These are phyloP conservation scores for Chaetothyriales sp. DNA, from an alignment of 2,329 filamentous ascomycete genomes.

Conservation along the genomic window DNA sequence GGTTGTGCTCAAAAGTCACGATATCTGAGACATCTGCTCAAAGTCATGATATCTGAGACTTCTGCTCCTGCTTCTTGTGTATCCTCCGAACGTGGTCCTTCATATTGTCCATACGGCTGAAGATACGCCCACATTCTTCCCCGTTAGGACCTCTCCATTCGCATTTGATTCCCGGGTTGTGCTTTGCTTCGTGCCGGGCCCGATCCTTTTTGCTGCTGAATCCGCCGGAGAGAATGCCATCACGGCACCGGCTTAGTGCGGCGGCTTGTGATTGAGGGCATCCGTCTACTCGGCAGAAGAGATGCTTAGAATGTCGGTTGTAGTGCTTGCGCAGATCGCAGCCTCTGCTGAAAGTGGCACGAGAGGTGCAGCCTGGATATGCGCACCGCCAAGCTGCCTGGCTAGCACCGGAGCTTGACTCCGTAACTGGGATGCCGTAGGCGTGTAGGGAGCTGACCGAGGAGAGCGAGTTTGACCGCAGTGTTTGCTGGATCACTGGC, in stretches of 20 bases:
- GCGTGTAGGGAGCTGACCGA: slow-evolving; percentile 15
- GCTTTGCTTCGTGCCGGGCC: slow-evolving; percentile 46
- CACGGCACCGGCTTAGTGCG: slow-evolving; percentile 8
- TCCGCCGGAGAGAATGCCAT: slow-evolving; percentile 34
- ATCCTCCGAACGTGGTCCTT: slow-evolving; percentile 34
- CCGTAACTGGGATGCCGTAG: slow-evolving; percentile 16
- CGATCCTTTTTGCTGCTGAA: slow-evolving; percentile 51
- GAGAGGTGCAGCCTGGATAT: slow-evolving; percentile 44
- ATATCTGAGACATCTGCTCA: slow-evolving; percentile 1
- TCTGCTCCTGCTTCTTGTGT: slow-evolving; percentile 20
- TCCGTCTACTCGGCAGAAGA: slow-evolving; percentile 44
- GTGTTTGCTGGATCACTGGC: slow-evolving; percentile 3
- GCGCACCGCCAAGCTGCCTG: slow-evolving; percentile 37
- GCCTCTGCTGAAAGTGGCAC: slow-evolving; percentile 41
- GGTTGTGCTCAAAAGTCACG: not conserved
- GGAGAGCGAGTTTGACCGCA: slow-evolving; percentile 12
- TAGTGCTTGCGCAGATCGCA: slow-evolving; percentile 50
- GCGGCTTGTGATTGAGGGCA: slow-evolving; percentile 34
- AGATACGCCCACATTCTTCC: slow-evolving; percentile 41
- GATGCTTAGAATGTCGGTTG: slow-evolving; percentile 45
- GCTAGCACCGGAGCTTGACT: slow-evolving; percentile 4
- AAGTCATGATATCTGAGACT: not conserved
- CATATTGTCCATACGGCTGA: slow-evolving; percentile 50
- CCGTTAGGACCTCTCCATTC: slow-evolving; percentile 15
- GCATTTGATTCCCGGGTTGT: slow-evolving; percentile 45